Evolutionary conservation across 73 alveolate species (phyloP), one percentile per base, ranked within the genome.

Genomic region (Blepharisma stoltei): DNA sequence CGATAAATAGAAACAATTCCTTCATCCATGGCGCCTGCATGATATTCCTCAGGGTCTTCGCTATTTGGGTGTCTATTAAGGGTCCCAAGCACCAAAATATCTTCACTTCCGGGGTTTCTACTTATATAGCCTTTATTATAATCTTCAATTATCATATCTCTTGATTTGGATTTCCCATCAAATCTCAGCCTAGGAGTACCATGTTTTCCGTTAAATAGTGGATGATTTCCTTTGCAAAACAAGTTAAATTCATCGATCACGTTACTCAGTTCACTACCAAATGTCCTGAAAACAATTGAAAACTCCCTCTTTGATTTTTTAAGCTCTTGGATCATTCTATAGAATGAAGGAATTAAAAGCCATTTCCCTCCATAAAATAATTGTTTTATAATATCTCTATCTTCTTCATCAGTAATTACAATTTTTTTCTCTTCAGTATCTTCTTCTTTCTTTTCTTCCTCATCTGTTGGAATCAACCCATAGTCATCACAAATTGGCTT

Each of bases 171-270:
- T 83, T 96, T 86, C 45, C 99, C 99, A 78, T 96, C 98, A 81
- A 96, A 96, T 68, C 78, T 87, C 23, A 91, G 84, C 55, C 91
- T 77, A 48, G 97, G 97, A 71, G 91, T 92, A 23, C 95, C 95
- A 48, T 91, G 85, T 70, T 93, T 87, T 23, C 98, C 98, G 76
- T 88, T 93, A 71, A 73, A 96, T 38, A 95, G 84, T 21, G 99
- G 99, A 78, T 96, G 99, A 52, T 86, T 93, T 46, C 99, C 99
- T 54, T 83, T 85, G 84, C 99, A 96, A 88, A 95, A 93, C 67
- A 86, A 71, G 86, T 95, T 96, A 85, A 87, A 93, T 85, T 96
- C 99, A 75, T 89, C 86, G 37, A 91, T 52, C 6, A 93, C 92
- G 53, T 90, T 88, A 55, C 77, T 75, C 52, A 91, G 80, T 68